Evolutionary conservation across 305 asterid species (phyloP).

Genomic region (Fraxinus latifolia): DNA sequence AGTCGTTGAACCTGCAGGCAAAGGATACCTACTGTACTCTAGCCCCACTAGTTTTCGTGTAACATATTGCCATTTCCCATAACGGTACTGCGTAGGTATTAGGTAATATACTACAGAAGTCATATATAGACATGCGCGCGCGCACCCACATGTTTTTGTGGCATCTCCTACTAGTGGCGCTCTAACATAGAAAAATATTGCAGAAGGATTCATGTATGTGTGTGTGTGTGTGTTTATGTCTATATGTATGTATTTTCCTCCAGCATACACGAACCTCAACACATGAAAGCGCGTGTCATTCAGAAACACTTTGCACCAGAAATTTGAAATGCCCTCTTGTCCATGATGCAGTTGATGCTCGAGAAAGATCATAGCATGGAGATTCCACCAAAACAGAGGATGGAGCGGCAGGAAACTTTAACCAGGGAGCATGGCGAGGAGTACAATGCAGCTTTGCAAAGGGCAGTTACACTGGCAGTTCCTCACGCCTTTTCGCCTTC

Average conservation of each 20-base stretch:
- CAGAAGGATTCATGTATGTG: neutral
- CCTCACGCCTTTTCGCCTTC: constrained; percentile 76
- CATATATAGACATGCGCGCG: neutral
- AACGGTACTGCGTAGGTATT: neutral
- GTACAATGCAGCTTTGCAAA: constrained; percentile 63
- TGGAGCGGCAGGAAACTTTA: constrained; percentile 71
- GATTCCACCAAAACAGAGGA: constrained; percentile 68
- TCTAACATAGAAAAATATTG: neutral
- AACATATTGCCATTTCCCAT: neutral
- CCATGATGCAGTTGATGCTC: constrained; percentile 51
- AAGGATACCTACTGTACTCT: neutral
- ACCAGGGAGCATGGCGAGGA: constrained; percentile 64
- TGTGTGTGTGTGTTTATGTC: neutral
- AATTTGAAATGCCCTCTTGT: constrained; percentile 4
- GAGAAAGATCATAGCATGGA: constrained; percentile 51
- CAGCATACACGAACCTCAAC: neutral
- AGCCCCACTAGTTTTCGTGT: neutral
- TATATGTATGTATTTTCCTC: neutral
- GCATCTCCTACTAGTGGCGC: neutral
- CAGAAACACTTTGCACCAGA: neutral
- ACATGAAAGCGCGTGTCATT: neutral
- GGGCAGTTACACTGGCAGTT: constrained; percentile 69
- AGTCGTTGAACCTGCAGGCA: neutral
- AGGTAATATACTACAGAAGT: neutral
- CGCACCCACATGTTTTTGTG: neutral